phyloP scores from a whole-genome alignment of 1,284 basidiomycete species.

The Ustilago crameri region DNA sequence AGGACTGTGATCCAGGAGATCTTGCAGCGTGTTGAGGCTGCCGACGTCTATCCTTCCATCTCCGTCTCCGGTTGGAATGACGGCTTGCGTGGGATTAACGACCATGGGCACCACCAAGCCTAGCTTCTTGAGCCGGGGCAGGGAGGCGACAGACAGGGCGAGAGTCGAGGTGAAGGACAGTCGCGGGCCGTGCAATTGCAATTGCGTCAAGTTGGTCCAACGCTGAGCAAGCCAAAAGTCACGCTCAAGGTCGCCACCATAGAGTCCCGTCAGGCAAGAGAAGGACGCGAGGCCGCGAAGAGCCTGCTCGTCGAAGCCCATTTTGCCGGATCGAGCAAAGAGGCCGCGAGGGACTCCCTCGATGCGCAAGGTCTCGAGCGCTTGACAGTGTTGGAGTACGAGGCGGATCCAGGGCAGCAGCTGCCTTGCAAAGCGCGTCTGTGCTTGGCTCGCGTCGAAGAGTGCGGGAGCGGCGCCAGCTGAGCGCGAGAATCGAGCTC shows the following conservation, averaged over 20 bases:
- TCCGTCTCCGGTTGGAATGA: not conserved
- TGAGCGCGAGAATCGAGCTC: constrained; percentile 5
- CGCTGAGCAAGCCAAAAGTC: constrained; percentile 25
- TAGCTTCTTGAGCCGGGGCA: constrained; percentile 17
- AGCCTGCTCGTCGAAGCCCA: not conserved
- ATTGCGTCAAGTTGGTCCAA: constrained; percentile 14
- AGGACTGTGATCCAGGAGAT: constrained; percentile 13
- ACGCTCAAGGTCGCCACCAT: constrained; percentile 19
- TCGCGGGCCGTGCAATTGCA: constrained; percentile 41
- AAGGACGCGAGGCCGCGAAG: not conserved
- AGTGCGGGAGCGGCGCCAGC: constrained; percentile 22
- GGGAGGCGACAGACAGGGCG: constrained; percentile 3
- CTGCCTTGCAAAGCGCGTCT: constrained; percentile 27
- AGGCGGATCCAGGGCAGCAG: constrained; percentile 12
- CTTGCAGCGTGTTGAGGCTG: constrained; percentile 21
- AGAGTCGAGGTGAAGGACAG: constrained; percentile 15
- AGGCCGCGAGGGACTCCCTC: constrained; percentile 31
- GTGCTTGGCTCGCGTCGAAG: constrained; percentile 42
- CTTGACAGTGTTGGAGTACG: constrained; percentile 13
- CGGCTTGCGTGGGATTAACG: constrained; percentile 1
- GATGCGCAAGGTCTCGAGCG: constrained; percentile 10
- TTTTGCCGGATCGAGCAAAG: not conserved
- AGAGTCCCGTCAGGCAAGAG: constrained; percentile 29
- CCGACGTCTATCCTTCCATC: not conserved
- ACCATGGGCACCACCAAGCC: constrained; percentile 31